phyloP scores from a whole-genome alignment of 805 yeast species.

The Lipomyces lipofer region DNA sequence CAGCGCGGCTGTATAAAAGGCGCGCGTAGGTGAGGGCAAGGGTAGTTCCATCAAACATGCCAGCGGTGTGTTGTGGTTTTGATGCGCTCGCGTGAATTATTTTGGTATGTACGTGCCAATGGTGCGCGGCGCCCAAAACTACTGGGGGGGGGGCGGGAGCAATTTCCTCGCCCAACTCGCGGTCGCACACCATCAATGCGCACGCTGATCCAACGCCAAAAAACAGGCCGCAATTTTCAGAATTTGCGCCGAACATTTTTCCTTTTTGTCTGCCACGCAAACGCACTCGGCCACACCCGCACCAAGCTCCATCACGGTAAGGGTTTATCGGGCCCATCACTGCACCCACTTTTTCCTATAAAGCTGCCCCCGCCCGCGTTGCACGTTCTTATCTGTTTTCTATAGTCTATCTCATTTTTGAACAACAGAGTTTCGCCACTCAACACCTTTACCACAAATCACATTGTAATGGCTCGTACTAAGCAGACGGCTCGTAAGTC shows the following conservation, averaged over 20 bases:
- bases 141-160: not conserved
- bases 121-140: not conserved
- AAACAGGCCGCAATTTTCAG: conserved; percentile 14
- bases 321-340: conserved; percentile 21
- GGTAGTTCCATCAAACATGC: conserved; percentile 23
- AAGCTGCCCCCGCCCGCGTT: conserved; percentile 13
- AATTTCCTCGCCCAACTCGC: too few species aligned
- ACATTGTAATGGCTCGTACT: conserved; percentile 70
- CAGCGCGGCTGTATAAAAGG: conserved; percentile 13
- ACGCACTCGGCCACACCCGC: not conserved
- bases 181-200: too few species aligned
- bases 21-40: conserved; percentile 16
- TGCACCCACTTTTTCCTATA: conserved; percentile 21
- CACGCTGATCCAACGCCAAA: too few species aligned
- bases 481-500: conserved; percentile 88
- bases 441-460: not conserved
- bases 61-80: too few species aligned
- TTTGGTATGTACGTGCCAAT: too few species aligned
- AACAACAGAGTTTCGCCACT: not conserved
- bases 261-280: not conserved
- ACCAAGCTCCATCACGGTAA: conserved; percentile 11
- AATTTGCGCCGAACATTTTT: conserved; percentile 13
- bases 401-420: not conserved
- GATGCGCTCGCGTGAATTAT: too few species aligned
- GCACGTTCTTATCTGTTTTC: conserved; percentile 1